Conservation (phyloP, 129 eudicot species). For the Tagetes erecta region DNA sequence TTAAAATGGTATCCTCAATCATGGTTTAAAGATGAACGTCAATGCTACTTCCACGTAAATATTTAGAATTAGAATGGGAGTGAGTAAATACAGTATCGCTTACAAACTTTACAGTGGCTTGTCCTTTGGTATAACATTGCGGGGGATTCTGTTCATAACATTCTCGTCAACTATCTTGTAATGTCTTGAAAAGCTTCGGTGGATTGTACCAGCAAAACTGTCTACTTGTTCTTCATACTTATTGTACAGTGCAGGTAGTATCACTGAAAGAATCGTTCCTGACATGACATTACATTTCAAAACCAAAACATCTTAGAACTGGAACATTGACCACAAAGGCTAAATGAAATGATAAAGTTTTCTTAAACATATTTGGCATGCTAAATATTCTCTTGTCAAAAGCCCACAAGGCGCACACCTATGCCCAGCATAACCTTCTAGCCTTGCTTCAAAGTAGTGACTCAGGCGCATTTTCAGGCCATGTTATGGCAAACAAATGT, state of each 20-base stretch:
- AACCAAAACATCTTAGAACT: conserved; percentile 22
- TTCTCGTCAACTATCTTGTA: conserved; percentile 73
- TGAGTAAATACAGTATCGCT: neutral
- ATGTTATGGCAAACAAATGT: too few species aligned
- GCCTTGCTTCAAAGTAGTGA: too few species aligned
- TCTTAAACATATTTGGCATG: neutral
- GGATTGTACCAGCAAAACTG: conserved; percentile 62
- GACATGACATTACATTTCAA: conserved; percentile 30
- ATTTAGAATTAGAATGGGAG: neutral
- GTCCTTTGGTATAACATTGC: conserved; percentile 48
- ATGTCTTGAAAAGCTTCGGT: conserved; percentile 63
- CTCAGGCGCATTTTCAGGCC: too few species aligned
- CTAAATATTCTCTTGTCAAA: neutral
- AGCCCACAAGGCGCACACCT: too few species aligned
- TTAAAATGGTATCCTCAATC: neutral
- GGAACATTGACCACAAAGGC: neutral
- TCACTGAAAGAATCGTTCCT: conserved; percentile 73
- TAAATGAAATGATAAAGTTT: neutral
- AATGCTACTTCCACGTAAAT: neutral
- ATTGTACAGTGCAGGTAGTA: conserved; percentile 85
- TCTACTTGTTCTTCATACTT: conserved; percentile 68
- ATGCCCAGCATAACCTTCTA: too few species aligned
- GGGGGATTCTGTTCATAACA: conserved; percentile 62
- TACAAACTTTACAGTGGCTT: conserved; percentile 40
- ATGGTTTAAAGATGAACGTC: neutral